phyloP scores from a whole-genome alignment of 768 basidiomycete species.

The Trametes elegans region DNA sequence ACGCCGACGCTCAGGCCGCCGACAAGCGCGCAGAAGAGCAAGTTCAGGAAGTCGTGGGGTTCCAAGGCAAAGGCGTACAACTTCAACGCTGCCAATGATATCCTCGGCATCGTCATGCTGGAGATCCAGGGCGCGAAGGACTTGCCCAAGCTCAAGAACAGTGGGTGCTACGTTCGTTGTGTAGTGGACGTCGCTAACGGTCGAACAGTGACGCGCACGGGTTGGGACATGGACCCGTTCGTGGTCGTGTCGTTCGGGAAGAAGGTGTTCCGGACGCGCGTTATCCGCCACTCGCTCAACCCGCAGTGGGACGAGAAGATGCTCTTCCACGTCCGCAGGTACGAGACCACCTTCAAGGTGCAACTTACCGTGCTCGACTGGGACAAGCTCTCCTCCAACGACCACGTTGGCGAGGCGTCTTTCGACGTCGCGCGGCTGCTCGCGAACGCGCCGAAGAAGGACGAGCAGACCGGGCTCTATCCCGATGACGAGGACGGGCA shows the following conservation, averaged over 20 bases:
- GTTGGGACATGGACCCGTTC: slow-evolving; percentile 98
- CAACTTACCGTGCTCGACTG: slow-evolving; percentile 90
- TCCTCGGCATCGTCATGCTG: slow-evolving; percentile 92
- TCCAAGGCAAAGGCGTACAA: slow-evolving; percentile 48
- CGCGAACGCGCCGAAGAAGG: slow-evolving; percentile 45
- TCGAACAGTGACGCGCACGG: slow-evolving; percentile 70
- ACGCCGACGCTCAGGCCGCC: slow-evolving; percentile 18
- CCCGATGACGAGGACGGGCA: slow-evolving; percentile 52
- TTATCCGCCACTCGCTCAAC: slow-evolving; percentile 80
- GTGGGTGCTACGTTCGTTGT: slow-evolving; percentile 45
- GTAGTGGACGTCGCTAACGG: neutral
- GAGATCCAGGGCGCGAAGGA: slow-evolving; percentile 85
- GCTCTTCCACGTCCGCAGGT: slow-evolving; percentile 89
- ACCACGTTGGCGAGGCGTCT: slow-evolving; percentile 77
- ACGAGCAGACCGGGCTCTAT: slow-evolving; percentile 53
- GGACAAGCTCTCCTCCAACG: slow-evolving; percentile 92
- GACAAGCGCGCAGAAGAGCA: slow-evolving; percentile 31
- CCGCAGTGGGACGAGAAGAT: slow-evolving; percentile 95
- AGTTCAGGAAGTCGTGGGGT: slow-evolving; percentile 41
- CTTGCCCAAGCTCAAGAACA: slow-evolving; percentile 82
- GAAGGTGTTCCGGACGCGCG: slow-evolving; percentile 92
- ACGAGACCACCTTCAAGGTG: slow-evolving; percentile 76
- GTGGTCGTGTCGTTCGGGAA: slow-evolving; percentile 95
- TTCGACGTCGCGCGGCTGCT: slow-evolving; percentile 70
- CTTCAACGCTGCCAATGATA: slow-evolving; percentile 71